These are phyloP conservation scores for Lipomyces lipofer DNA, from an alignment of 805 yeast genomes.

Conservation along the genomic window DNA sequence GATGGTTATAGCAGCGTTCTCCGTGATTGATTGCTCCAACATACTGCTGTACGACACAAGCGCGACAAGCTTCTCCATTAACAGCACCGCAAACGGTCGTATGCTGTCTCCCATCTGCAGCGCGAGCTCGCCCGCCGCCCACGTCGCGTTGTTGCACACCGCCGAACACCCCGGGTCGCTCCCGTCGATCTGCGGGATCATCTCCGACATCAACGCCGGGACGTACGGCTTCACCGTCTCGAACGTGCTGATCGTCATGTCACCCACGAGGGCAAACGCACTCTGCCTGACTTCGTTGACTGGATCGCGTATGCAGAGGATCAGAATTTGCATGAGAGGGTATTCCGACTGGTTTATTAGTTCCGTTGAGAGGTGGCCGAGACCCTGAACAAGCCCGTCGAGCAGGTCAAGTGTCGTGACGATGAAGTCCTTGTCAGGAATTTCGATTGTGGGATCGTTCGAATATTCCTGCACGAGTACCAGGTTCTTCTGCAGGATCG, in stretches of 20 bases:
- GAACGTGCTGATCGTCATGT: conserved; percentile 66
- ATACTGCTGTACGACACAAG: conserved; percentile 43
- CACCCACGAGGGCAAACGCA: conserved; percentile 88
- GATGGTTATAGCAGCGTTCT: conserved; percentile 84
- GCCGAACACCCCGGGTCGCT: conserved; percentile 54
- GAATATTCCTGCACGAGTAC: conserved; percentile 63
- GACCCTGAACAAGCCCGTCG: conserved; percentile 91
- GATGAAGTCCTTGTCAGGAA: conserved; percentile 87
- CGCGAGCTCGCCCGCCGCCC: conserved; percentile 90
- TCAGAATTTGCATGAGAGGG: conserved; percentile 58
- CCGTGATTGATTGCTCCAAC: conserved; percentile 65
- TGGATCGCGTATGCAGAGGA: conserved; percentile 72
- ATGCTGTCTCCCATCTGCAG: conserved; percentile 54
- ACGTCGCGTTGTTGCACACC: conserved; percentile 83
- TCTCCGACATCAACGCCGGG: conserved; percentile 42
- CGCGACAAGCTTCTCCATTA: conserved; percentile 59
- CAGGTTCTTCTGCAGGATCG: conserved; percentile 67
- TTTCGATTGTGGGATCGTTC: conserved; percentile 55
- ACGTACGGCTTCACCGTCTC: conserved; percentile 43
- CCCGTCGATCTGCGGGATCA: conserved; percentile 57
- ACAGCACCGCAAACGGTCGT: conserved; percentile 54
- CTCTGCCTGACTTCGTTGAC: conserved; percentile 89
- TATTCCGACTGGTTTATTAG: conserved; percentile 28
- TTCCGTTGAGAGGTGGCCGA: conserved; percentile 49
- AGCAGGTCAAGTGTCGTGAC: conserved; percentile 86